Percentiles rank a stretch among this genome's conserved stretches.
Evolutionary conservation across 345 rosid species (phyloP).

Genomic region (Bruguiera parviflora): DNA sequence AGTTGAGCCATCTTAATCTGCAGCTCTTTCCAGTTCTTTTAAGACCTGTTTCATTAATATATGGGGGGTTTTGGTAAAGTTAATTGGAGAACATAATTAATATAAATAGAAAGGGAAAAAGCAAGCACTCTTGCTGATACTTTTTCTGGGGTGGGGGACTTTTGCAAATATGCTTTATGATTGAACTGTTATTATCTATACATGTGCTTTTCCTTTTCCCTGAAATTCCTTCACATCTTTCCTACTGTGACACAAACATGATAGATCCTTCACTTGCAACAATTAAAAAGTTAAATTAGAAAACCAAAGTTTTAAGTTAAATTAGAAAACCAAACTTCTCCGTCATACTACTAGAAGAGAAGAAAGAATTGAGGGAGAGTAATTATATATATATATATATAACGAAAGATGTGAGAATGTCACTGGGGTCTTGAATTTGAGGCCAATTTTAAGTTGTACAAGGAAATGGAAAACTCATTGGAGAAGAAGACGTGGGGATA

Average conservation of each 20-base stretch:
- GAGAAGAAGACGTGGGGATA: background rate
- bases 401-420: background rate
- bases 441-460: no score
- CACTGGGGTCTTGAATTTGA: background rate
- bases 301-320: slow-evolving; percentile 7
- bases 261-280: background rate
- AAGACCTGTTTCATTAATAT: slow-evolving; percentile 25
- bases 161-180: slow-evolving; percentile 15
- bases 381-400: background rate
- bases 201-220: slow-evolving; percentile 5
- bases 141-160: slow-evolving; percentile 4
- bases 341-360: background rate
- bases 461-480: slow-evolving; percentile 1
- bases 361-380: background rate
- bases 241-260: background rate
- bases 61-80: no score
- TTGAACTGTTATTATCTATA: background rate
- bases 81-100: background rate
- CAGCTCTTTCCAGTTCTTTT: slow-evolving; percentile 37
- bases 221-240: background rate
- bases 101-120: background rate
- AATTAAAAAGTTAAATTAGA: background rate
- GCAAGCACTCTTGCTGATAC: slow-evolving; percentile 7
- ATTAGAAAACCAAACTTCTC: slow-evolving; percentile 9
- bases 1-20: slow-evolving; percentile 37